These are phyloP conservation scores for Brasenia schreberi DNA, from an alignment of 164 flowering plant species.

Conservation along the genomic window DNA sequence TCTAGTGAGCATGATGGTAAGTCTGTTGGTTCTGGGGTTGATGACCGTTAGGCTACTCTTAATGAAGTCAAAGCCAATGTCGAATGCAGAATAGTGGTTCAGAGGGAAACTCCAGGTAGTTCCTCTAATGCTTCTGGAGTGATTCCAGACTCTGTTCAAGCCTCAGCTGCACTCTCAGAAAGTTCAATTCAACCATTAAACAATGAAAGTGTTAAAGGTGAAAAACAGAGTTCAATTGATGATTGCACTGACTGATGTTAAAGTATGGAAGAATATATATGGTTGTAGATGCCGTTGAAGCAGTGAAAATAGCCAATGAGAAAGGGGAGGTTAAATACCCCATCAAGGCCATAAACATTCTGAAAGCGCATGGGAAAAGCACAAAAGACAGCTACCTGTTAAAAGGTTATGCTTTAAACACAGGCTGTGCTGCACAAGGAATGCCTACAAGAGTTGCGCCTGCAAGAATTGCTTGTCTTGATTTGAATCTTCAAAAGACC, in stretches of 20 bases:
- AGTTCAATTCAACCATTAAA: conserved; percentile 10
- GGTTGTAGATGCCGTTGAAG: too few relatives aligned
- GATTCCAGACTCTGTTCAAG: conserved; percentile 17
- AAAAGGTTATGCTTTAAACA: conserved; percentile 50
- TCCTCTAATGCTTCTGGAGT: conserved; percentile 10
- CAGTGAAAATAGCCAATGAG: too few relatives aligned
- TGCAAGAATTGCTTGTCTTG: conserved; percentile 93
- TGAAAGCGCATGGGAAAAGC: too few relatives aligned
- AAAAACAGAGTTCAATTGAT: conserved; percentile 6
- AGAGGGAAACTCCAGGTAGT: conserved; percentile 30
- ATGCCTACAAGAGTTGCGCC: conserved; percentile 75
- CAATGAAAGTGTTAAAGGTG: conserved; percentile 10
- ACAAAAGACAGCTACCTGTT: conserved; percentile 77
- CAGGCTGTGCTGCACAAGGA: too few relatives aligned
- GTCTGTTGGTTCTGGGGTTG: conserved; percentile 5
- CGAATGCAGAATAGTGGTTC: conserved; percentile 57
- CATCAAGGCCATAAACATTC: conserved; percentile 34
- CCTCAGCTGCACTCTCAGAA: conserved; percentile 7
- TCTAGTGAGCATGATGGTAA: conserved; percentile 10
- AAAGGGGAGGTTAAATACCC: too few relatives aligned
- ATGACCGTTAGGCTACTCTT: conserved; percentile 10
- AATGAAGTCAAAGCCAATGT: conserved; percentile 55
- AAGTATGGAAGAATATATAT: too few relatives aligned
- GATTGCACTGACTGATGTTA: too few relatives aligned
- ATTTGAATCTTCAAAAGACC: conserved; percentile 47